Evolutionary conservation across 805 yeast species (phyloP).

Genomic region (Lipomyces mesembrius): DNA sequence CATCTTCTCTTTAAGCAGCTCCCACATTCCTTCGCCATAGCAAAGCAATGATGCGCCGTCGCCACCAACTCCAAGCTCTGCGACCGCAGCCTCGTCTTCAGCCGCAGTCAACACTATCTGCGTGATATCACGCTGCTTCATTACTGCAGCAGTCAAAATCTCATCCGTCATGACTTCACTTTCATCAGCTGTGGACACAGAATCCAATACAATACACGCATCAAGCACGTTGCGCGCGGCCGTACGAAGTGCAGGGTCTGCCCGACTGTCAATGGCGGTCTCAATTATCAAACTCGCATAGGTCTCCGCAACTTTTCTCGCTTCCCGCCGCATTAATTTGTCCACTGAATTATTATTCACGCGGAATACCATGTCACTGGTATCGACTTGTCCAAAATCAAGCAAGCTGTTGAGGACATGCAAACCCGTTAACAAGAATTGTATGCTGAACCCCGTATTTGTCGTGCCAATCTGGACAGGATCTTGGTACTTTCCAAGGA

Average conservation of each 20-base stretch:
- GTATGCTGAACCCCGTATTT: slow-evolving; percentile 1
- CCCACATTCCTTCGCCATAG: slow-evolving; percentile 33
- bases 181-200: slow-evolving; percentile 25
- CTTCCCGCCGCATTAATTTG: slow-evolving; percentile 45
- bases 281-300: slow-evolving; percentile 47
- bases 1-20: slow-evolving; percentile 33
- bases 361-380: neutral
- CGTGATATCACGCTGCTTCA: slow-evolving; percentile 26
- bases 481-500: slow-evolving; percentile 25
- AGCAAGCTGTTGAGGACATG: slow-evolving; percentile 11
- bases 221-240: slow-evolving; percentile 12
- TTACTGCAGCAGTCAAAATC: slow-evolving; percentile 16
- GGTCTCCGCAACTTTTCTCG: slow-evolving; percentile 55
- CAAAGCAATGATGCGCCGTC: slow-evolving; percentile 19
- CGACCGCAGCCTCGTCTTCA: slow-evolving; percentile 40
- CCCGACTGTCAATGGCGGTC: slow-evolving; percentile 29
- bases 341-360: slow-evolving; percentile 27
- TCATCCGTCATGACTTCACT: slow-evolving; percentile 22
- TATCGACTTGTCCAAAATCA: slow-evolving; percentile 9
- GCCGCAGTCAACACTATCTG: slow-evolving; percentile 17
- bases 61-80: slow-evolving; percentile 25
- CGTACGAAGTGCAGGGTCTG: neutral
- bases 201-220: slow-evolving; percentile 25
- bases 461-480: slow-evolving; percentile 10
- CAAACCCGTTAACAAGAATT: slow-evolving; percentile 16